Evolutionary conservation across 257 asterid species (phyloP), one percentile per base, ranked within the genome.

Genomic region (Buddleja alternifolia): DNA sequence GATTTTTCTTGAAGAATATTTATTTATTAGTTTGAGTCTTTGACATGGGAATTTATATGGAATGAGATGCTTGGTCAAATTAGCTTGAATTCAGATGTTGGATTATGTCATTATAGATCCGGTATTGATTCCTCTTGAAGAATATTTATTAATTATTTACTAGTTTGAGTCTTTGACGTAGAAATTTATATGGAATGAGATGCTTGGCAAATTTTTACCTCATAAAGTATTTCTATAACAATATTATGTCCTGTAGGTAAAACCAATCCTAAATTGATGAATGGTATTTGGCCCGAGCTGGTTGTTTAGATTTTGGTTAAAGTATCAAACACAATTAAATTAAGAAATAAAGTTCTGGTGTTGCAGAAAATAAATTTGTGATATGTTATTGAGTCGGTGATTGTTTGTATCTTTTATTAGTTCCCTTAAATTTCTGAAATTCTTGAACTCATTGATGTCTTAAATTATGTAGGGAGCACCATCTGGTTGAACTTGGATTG

Each of bases 391-490:
- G 65, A 41, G 60, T 11, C 36, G 64, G 63, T 51, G 41, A 55
- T 17, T 42, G 45, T 56, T 55, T 67, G 50, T 55, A 51, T 14
- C 50, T 19, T 73, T 66, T 23, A 34, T 59, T 64, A 19, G 47
- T 51, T 58, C 57, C 53, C 23, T 45, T 42, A 42, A 60, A n/a
- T 23, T 32, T 64, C 51, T 6, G 55, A 15, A 55, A 61, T 23
- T 58, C 41, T 17, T 23, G 24, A 66, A 54, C 66, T 71, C 51
- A 62, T 66, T 23, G 25, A 63, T 59, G 17, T 66, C 73, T 79
- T 40, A 40, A 41, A 29, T 51, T 60, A 15, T 58, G 56, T 60
- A 67, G 81, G 78, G 66, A 40, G 53, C 45, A 52, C 57, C 46
- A 9, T 34, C 11, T 53, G 39, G 42, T 64, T 46, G 72, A 60